phyloP scores from a whole-genome alignment of 192 early-diverging fungal genomes.

The Spizellomyces punctatus region DNA sequence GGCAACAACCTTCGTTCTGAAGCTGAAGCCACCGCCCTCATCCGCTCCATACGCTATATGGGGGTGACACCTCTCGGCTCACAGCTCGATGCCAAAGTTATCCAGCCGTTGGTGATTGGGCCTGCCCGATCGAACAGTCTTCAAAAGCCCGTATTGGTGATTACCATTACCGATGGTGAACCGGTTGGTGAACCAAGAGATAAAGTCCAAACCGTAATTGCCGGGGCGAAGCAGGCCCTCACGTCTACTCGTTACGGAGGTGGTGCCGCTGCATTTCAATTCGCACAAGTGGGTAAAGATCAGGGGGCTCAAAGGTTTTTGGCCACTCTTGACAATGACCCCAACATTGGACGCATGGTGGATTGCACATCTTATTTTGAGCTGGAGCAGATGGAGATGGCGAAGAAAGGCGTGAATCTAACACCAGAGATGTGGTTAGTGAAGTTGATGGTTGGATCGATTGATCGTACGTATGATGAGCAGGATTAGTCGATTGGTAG shows the following conservation, averaged over 20 bases:
- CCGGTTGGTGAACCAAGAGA: constrained; percentile 29
- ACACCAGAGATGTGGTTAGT: constrained; percentile 35
- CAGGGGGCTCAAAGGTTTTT: constrained; percentile 34
- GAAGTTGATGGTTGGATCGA: constrained; percentile 33
- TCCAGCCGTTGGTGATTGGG: constrained; percentile 25
- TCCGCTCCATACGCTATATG: constrained; percentile 24
- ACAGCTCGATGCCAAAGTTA: constrained; percentile 30
- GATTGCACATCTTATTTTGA: constrained; percentile 35
- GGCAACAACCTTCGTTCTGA: constrained; percentile 33
- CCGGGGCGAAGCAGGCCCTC: constrained; percentile 14
- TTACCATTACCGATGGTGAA: constrained; percentile 39
- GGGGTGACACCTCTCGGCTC: constrained; percentile 40
- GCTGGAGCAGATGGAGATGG: constrained; percentile 35
- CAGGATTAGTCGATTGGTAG: constrained; percentile 9
- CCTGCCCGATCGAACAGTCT: constrained; percentile 8
- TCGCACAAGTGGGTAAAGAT: constrained; percentile 38
- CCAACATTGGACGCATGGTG: constrained; percentile 27
- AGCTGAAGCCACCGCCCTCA: constrained; percentile 16
- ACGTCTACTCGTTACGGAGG: constrained; percentile 21
- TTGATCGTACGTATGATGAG: constrained; percentile 32
- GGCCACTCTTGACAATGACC: constrained; percentile 24
- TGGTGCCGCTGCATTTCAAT: constrained; percentile 28
- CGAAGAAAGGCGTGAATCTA: constrained; percentile 25
- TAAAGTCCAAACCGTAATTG: constrained; percentile 22
- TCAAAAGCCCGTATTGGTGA: constrained; percentile 31